Conservation (phyloP, 208 protist species). For the Crithidia brevicula region DNA sequence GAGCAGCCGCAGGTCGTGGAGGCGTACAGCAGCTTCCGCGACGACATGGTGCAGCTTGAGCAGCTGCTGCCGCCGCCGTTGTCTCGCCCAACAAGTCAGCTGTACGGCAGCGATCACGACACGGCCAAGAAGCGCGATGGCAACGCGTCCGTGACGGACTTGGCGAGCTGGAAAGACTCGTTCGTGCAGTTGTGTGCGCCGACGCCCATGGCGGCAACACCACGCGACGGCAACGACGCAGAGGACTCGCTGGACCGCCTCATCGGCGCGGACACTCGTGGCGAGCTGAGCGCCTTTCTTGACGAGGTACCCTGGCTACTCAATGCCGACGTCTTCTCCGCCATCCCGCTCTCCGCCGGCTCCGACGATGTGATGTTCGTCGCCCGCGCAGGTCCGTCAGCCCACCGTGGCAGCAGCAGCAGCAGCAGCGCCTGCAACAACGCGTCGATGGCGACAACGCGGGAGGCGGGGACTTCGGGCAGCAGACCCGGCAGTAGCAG, state of each 20-base stretch:
- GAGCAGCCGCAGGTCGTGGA: background rate
- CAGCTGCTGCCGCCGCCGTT: conserved; percentile 10
- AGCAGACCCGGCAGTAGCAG: background rate
- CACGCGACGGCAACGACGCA: too few species aligned
- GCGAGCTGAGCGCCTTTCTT: conserved; percentile 43
- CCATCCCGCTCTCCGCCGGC: conserved; percentile 50
- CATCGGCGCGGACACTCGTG: conserved; percentile 33
- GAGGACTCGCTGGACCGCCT: conserved; percentile 35
- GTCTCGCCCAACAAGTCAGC: background rate
- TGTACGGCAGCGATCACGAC: conserved; percentile 9
- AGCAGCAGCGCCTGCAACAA: background rate
- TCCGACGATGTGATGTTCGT: conserved; percentile 72
- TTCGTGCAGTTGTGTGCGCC: too few species aligned
- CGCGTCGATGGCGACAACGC: background rate
- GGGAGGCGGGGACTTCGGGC: background rate
- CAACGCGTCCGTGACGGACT: too few species aligned
- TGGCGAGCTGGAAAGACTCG: too few species aligned
- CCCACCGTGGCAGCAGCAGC: background rate
- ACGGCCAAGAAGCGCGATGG: background rate
- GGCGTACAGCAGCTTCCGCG: conserved; percentile 6
- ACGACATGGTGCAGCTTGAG: background rate
- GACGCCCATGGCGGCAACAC: too few species aligned
- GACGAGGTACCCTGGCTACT: conserved; percentile 69
- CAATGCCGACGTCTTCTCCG: conserved; percentile 70
- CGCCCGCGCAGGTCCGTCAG: conserved; percentile 13